Evolutionary conservation across 1,139 yeast genomes (phyloP).

Genomic region (Arxiozyma heterogenica): DNA sequence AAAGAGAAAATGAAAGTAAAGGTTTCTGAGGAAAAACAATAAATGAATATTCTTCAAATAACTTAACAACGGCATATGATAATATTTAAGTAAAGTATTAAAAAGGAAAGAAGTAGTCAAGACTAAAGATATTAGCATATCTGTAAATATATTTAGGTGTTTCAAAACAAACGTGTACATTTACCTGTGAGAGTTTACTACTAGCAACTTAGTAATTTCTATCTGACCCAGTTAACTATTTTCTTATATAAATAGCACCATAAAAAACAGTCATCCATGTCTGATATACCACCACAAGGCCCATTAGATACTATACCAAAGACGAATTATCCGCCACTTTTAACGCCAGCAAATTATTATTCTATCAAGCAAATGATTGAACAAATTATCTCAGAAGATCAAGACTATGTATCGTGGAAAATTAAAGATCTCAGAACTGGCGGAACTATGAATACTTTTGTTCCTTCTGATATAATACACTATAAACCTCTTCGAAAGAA

Average conservation of each 20-base stretch:
- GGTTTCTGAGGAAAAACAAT: not conserved
- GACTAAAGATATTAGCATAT: not conserved
- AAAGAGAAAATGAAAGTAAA: too few relatives aligned
- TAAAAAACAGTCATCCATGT: not conserved
- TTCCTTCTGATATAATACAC: slow-evolving; percentile 6
- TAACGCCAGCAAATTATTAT: slow-evolving; percentile 25
- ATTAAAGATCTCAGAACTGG: slow-evolving; percentile 26
- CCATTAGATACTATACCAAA: slow-evolving; percentile 27
- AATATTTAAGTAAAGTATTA: too few relatives aligned
- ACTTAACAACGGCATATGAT: not conserved
- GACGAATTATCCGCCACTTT: slow-evolving; percentile 23
- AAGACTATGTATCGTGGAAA: slow-evolving; percentile 29
- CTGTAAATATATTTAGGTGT: too few relatives aligned
- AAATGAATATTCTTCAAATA: not conserved
- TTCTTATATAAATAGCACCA: not conserved
- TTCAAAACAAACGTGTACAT: not conserved
- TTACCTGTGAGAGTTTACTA: too few relatives aligned
- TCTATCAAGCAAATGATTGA: slow-evolving; percentile 28
- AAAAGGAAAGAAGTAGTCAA: too few relatives aligned
- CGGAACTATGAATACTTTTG: slow-evolving; percentile 24
- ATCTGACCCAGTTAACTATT: not conserved
- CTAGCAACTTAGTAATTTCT: not conserved
- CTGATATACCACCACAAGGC: slow-evolving; percentile 12
- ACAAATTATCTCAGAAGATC: slow-evolving; percentile 29
- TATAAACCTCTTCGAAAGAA: not conserved